These are phyloP conservation scores for Colletotrichum sp. DNA, from an alignment of 2,329 filamentous ascomycete genomes.

Conservation along the genomic window DNA sequence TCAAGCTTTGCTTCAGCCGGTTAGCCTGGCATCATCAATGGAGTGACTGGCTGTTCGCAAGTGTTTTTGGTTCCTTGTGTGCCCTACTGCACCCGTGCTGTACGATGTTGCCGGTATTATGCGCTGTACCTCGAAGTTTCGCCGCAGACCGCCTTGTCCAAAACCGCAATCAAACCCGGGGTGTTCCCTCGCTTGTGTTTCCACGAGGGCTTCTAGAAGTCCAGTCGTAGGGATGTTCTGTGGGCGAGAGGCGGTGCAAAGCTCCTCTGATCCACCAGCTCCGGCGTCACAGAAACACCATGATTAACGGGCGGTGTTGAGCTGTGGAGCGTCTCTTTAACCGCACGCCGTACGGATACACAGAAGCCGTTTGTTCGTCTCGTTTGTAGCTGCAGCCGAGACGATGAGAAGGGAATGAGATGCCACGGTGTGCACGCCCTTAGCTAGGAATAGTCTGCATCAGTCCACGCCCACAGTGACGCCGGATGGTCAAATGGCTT, in stretches of 20 bases:
- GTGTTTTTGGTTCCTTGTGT: not conserved
- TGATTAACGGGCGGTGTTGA: not conserved
- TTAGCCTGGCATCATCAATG: not conserved
- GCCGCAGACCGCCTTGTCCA: not conserved
- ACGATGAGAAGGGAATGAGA: not conserved
- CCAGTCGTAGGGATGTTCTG: not conserved
- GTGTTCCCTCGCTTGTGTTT: not conserved
- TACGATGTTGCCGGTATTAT: not conserved
- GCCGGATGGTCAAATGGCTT: not conserved
- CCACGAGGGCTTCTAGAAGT: constrained; percentile 16
- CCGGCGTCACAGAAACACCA: not conserved
- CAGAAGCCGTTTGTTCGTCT: not conserved
- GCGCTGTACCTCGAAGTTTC: not conserved
- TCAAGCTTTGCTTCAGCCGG: not conserved
- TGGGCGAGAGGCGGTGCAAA: not conserved
- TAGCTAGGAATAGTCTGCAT: not conserved
- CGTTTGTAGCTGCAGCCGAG: not conserved
- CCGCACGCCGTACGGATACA: not conserved
- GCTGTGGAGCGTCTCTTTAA: not conserved
- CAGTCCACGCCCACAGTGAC: not conserved
- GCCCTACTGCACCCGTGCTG: not conserved
- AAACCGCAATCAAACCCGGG: not conserved
- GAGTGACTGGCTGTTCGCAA: not conserved
- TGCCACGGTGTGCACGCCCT: not conserved
- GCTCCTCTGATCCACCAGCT: not conserved